Conservation (phyloP, 1,139 yeast species). For the Tardiomyces blankii region DNA sequence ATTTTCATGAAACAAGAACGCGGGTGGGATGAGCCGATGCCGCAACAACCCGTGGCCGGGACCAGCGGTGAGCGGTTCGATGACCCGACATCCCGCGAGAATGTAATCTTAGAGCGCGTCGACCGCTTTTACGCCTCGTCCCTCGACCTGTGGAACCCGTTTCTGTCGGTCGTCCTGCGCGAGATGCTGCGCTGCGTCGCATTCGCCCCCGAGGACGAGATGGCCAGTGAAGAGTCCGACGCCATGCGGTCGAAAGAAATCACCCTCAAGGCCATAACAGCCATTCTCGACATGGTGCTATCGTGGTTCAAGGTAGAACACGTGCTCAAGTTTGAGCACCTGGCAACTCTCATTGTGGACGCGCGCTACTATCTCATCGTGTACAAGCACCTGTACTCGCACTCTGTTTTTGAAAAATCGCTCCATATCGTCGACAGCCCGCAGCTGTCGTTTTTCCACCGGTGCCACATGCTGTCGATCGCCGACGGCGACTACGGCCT, state of each 20-base stretch:
- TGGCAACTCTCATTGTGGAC: conserved; percentile 66
- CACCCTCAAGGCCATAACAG: conserved; percentile 50
- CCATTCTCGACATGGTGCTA: conserved; percentile 41
- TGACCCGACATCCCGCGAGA: conserved; percentile 18
- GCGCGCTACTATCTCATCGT: conserved; percentile 45
- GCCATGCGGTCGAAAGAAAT: conserved; percentile 51
- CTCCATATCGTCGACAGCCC: conserved; percentile 27
- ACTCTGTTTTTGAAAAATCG: conserved; percentile 24
- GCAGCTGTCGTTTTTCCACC: conserved; percentile 34
- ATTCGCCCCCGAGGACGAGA: conserved; percentile 9
- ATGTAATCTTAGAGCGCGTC: conserved; percentile 43
- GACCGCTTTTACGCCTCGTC: conserved; percentile 47
- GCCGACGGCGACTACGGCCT: neutral
- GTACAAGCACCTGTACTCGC: conserved; percentile 28
- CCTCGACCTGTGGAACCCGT: conserved; percentile 46
- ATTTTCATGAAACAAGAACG: conserved; percentile 67
- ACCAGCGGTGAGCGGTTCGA: conserved; percentile 7
- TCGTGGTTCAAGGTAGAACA: conserved; percentile 72
- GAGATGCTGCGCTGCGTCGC: conserved; percentile 38
- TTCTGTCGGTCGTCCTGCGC: conserved; percentile 53
- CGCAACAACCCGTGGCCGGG: conserved; percentile 2
- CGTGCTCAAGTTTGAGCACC: conserved; percentile 64
- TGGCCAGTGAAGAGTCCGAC: conserved; percentile 32
- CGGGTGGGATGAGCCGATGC: conserved; percentile 35
- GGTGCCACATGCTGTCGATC: conserved; percentile 24